Percentiles rank a stretch among this genome's conserved stretches.
These are phyloP conservation scores for Boletus sp. DNA, from an alignment of 768 basidiomycete species.

Conservation along the genomic window DNA sequence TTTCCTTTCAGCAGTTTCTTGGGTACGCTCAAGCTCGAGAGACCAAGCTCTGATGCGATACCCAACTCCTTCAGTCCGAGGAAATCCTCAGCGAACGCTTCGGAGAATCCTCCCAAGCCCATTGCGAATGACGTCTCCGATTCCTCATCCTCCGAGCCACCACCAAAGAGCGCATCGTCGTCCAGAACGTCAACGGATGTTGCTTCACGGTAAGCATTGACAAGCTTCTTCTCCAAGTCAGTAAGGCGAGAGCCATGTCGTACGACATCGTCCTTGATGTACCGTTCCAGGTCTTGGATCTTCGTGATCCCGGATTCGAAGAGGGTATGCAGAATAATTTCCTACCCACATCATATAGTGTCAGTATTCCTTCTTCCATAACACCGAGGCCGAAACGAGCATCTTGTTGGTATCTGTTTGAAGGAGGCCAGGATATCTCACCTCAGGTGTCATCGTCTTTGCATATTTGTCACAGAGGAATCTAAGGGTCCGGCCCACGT, in stretches of 20 bases:
- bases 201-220: constrained; percentile 76
- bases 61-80: constrained; percentile 85
- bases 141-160: constrained; percentile 55
- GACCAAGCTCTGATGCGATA: constrained; percentile 80
- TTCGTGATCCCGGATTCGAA: constrained; percentile 85
- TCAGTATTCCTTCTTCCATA: constrained; percentile 4
- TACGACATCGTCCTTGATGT: constrained; percentile 85
- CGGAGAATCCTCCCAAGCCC: constrained; percentile 78
- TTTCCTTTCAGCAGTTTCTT: constrained; percentile 71
- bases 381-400: not conserved
- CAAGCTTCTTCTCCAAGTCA: constrained; percentile 85
- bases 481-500: constrained; percentile 83
- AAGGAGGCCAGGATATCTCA: constrained; percentile 32
- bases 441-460: constrained; percentile 80
- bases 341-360: constrained; percentile 44
- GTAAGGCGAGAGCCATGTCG: constrained; percentile 71
- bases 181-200: constrained; percentile 44
- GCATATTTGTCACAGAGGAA: constrained; percentile 80
- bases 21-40: constrained; percentile 75
- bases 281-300: constrained; percentile 76
- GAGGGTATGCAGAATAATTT: constrained; percentile 88
- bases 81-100: constrained; percentile 88
- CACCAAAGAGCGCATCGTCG: constrained; percentile 48
- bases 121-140: constrained; percentile 64
- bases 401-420: not conserved